Evolutionary conservation across 2,329 filamentous ascomycete species (phyloP), one percentile per base, ranked within the genome.

Genomic region (Tolypocladium amazonense): DNA sequence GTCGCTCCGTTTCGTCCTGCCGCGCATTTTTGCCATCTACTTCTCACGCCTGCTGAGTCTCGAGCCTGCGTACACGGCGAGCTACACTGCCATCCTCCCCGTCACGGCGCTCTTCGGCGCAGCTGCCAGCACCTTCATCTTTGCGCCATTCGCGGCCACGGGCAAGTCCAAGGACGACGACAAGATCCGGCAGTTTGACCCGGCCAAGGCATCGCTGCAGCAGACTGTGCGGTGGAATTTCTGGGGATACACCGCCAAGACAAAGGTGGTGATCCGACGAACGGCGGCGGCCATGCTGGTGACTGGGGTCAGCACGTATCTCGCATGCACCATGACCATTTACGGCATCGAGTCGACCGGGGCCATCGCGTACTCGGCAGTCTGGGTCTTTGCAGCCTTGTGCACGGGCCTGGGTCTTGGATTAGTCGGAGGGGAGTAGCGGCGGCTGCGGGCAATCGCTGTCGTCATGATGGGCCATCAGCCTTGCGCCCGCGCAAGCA

Each of bases 61-160:
- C 56, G 81, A 84, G 62, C 79, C 82, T 15, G 88, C 86, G 3
- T 85, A 93, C 70, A 76, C 81, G 27, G 82, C 87, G 14, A 82
- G 82, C 1, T 83, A 85, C 43, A 72, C 81, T 47, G 79, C 81
- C 11, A 79, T 89, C 56, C 73, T 91, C 4, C 85, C 87, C 1
- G 80, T 81, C 52, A 78, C 79, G 8, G 63, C 82, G 4, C 67
- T 79, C 2, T 79, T 89, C 23, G 92, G 92, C 3, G 77, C 85
- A 62, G 88, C 90, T 0, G 86, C 88, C 5, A 85, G 85, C 62
- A 81, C 83, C 54, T 93, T 95, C 71, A 84, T 97, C 65, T 95
- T 96, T 71, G 83, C 84, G 45, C 86, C 88, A 2, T 81, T 84
- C 27, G 81, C 84, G 23, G 80, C 77, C 18, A 79, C 81, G 0